A percentile compares a stretch with the other conserved stretches of the same genome.
These are phyloP conservation scores for Jackrogersella multiformis DNA, from an alignment of 495 filamentous ascomycete genomes.

Conservation along the genomic window DNA sequence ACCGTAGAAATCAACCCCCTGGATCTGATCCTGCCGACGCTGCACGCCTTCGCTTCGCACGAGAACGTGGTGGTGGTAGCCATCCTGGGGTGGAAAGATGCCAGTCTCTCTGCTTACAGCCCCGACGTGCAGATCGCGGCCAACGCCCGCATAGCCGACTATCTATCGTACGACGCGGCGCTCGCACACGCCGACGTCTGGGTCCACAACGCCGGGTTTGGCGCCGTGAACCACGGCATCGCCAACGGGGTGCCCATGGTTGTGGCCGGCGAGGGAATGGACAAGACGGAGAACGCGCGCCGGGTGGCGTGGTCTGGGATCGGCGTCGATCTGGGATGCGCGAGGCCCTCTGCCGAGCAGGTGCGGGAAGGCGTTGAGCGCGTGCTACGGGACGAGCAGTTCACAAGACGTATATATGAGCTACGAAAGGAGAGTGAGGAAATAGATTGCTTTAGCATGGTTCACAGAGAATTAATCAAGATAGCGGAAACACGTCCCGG, in stretches of 20 bases:
- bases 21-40: slow-evolving; percentile 50
- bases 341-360: slow-evolving; percentile 34
- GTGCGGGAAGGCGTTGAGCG: slow-evolving; percentile 42
- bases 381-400: slow-evolving; percentile 32
- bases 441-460: slow-evolving; percentile 38
- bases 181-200: slow-evolving; percentile 50
- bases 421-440: slow-evolving; percentile 40
- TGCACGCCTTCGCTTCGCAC: slow-evolving; percentile 41
- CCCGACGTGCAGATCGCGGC: slow-evolving; percentile 21
- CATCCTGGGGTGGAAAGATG: slow-evolving; percentile 46
- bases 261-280: slow-evolving; percentile 48
- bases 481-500: slow-evolving; percentile 25
- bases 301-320: slow-evolving; percentile 48
- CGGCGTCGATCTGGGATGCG: slow-evolving; percentile 46
- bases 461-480: slow-evolving; percentile 40
- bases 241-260: slow-evolving; percentile 54
- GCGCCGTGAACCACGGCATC: slow-evolving; percentile 51
- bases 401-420: slow-evolving; percentile 18
- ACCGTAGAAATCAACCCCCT: slow-evolving; percentile 45
- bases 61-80: slow-evolving; percentile 46
- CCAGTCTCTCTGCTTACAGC: slow-evolving; percentile 24
- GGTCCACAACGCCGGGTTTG: slow-evolving; percentile 53
- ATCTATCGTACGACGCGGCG: slow-evolving; percentile 49
- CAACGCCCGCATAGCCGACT: slow-evolving; percentile 48
- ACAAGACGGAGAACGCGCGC: slow-evolving; percentile 50